These are phyloP conservation scores for Alternaria solani DNA, from an alignment of 2,329 filamentous ascomycete species.

Conservation along the genomic window DNA sequence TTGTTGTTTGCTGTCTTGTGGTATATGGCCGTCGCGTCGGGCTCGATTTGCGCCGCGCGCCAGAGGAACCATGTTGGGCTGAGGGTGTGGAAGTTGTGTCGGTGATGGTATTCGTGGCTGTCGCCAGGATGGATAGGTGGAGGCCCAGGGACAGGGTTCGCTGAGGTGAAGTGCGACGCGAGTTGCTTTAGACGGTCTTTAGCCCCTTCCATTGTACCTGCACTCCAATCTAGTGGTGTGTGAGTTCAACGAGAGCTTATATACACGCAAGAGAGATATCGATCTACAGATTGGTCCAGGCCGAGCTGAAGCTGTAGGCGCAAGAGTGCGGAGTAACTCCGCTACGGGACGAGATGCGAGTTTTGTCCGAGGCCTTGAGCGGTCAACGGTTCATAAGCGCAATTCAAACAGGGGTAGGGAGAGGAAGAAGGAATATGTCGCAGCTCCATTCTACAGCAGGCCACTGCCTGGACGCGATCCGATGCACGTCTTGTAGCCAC, in stretches of 20 bases:
- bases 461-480: neutral
- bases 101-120: slow-evolving; percentile 54
- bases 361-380: slow-evolving; percentile 3
- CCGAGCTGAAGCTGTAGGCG: slow-evolving; percentile 19
- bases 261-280: slow-evolving; percentile 7
- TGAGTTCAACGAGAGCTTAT: neutral
- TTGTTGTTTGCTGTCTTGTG: slow-evolving; percentile 82
- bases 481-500: neutral
- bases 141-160: slow-evolving; percentile 38
- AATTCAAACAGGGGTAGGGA: neutral
- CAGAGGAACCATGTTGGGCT: slow-evolving; percentile 88
- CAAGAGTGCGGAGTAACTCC: slow-evolving; percentile 29
- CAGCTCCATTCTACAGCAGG: neutral
- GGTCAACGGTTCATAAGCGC: neutral
- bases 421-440: neutral
- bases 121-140: slow-evolving; percentile 50
- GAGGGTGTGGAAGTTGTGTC: slow-evolving; percentile 75
- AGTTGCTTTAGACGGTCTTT: slow-evolving; percentile 47
- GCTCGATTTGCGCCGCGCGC: slow-evolving; percentile 87
- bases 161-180: slow-evolving; percentile 48
- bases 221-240: neutral
- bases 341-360: slow-evolving; percentile 9
- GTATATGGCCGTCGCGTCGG: slow-evolving; percentile 79
- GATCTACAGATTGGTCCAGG: slow-evolving; percentile 14
- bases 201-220: slow-evolving; percentile 20